Percentiles rank a stretch among this genome's conserved stretches.
These are phyloP conservation scores for Claviceps sp. DNA, from an alignment of 2,329 filamentous ascomycete genomes.

Conservation along the genomic window DNA sequence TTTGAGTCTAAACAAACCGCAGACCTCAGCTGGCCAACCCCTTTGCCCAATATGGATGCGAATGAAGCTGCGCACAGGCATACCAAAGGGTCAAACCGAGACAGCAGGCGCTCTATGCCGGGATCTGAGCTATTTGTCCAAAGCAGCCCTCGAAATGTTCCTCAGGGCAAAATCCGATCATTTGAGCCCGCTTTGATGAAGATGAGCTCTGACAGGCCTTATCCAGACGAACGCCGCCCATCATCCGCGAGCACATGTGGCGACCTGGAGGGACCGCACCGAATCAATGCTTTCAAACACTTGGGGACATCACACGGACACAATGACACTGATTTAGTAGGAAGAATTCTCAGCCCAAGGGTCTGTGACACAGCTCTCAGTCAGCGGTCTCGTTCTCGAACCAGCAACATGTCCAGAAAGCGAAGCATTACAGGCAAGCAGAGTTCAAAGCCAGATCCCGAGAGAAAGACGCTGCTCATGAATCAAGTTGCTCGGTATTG, in stretches of 20 bases:
- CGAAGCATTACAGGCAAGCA: constrained; percentile 10
- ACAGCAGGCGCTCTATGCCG: background rate
- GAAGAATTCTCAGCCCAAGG: background rate
- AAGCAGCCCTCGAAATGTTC: background rate
- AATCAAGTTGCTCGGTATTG: constrained; percentile 18
- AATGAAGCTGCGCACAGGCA: background rate
- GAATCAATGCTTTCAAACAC: constrained; percentile 9
- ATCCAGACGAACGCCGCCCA: background rate
- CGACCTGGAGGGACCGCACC: constrained; percentile 18
- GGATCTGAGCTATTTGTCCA: background rate
- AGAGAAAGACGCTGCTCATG: constrained; percentile 19
- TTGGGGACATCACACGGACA: constrained; percentile 1
- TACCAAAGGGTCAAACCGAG: background rate
- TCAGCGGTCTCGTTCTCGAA: constrained; percentile 13
- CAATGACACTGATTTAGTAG: background rate
- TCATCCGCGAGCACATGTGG: constrained; percentile 16
- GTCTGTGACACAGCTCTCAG: background rate
- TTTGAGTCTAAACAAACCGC: background rate
- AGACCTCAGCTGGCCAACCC: background rate
- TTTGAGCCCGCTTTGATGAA: background rate
- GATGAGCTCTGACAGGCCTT: background rate
- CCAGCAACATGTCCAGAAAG: constrained; percentile 22
- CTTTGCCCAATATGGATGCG: background rate
- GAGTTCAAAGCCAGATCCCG: constrained; percentile 6
- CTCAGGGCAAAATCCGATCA: background rate